Evolutionary conservation across 768 basidiomycete species (phyloP).

Genomic region (Trametes meyenii): DNA sequence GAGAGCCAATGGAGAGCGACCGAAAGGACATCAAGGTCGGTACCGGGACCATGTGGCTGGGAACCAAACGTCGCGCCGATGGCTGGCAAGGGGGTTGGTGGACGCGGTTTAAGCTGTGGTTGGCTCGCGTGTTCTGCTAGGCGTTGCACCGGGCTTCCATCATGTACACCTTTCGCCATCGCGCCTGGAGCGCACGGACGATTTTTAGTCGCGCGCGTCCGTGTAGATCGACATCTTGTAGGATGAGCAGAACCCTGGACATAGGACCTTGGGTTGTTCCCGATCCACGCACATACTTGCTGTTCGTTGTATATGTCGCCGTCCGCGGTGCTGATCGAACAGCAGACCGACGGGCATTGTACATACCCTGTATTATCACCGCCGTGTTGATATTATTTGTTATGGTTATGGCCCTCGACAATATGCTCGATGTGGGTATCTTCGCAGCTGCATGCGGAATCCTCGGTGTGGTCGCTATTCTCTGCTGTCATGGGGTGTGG

Average conservation of each 20-base stretch:
- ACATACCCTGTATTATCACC: slow-evolving; percentile 25
- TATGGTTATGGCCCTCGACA: slow-evolving; percentile 15
- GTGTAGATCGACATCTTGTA: slow-evolving; percentile 15
- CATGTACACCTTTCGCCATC: background rate
- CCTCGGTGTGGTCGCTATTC: background rate
- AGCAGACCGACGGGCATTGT: slow-evolving; percentile 2
- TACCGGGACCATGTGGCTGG: slow-evolving; percentile 85
- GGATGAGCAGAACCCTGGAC: slow-evolving; percentile 8
- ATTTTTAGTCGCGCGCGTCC: slow-evolving; percentile 1
- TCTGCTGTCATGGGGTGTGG: background rate
- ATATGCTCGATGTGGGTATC: background rate
- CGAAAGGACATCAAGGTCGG: slow-evolving; percentile 68
- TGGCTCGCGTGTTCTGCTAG: slow-evolving; percentile 76
- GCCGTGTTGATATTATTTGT: slow-evolving; percentile 21
- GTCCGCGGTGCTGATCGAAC: background rate
- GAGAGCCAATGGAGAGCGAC: slow-evolving; percentile 56
- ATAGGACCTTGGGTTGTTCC: slow-evolving; percentile 5
- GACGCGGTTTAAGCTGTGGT: slow-evolving; percentile 80
- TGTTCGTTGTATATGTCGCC: background rate
- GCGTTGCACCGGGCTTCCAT: background rate
- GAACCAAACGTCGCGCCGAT: slow-evolving; percentile 56
- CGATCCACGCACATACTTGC: background rate
- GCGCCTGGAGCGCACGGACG: slow-evolving; percentile 19
- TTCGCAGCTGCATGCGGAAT: background rate
- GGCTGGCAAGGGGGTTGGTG: slow-evolving; percentile 82